phyloP scores from a whole-genome alignment of 2,329 filamentous ascomycete species.

The Didymella glomerata region DNA sequence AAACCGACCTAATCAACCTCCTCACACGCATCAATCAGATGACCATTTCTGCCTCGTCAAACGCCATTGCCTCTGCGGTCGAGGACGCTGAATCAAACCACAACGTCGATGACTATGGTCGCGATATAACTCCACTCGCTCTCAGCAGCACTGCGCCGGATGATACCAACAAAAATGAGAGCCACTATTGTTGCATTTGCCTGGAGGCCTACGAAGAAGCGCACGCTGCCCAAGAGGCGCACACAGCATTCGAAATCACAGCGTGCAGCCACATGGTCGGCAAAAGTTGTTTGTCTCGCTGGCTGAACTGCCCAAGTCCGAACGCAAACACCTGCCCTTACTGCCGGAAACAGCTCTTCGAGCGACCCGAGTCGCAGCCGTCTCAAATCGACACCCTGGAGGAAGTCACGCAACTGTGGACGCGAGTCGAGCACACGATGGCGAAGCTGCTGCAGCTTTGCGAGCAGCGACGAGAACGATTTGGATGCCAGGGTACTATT shows the following conservation, averaged over 20 bases:
- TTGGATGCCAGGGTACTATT: too few species aligned
- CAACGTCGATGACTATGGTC: conserved; percentile 20
- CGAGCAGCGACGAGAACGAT: too few species aligned
- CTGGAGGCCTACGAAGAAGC: conserved; percentile 10
- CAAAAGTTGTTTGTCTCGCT: conserved; percentile 19
- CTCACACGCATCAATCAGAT: not conserved
- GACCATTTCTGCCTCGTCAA: not conserved
- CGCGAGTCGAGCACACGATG: too few species aligned
- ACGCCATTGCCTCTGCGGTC: not conserved
- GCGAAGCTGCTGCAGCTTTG: too few species aligned
- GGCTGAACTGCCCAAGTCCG: conserved; percentile 23
- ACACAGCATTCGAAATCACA: conserved; percentile 20
- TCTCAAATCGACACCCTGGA: too few species aligned
- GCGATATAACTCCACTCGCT: not conserved
- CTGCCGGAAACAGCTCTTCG: conserved; percentile 23
- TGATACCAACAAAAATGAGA: not conserved
- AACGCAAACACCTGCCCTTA: conserved; percentile 26
- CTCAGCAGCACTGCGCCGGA: not conserved
- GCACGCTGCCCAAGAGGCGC: not conserved
- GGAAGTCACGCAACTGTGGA: too few species aligned
- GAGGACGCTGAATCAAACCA: conserved; percentile 22
- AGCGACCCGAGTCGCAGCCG: conserved; percentile 15
- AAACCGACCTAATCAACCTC: not conserved
- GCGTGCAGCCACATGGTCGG: conserved; percentile 24
- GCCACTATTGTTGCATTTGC: conserved; percentile 26